Evolutionary conservation across 2,329 filamentous ascomycete species (phyloP).

Genomic region (Chaetomiaceae sp.): DNA sequence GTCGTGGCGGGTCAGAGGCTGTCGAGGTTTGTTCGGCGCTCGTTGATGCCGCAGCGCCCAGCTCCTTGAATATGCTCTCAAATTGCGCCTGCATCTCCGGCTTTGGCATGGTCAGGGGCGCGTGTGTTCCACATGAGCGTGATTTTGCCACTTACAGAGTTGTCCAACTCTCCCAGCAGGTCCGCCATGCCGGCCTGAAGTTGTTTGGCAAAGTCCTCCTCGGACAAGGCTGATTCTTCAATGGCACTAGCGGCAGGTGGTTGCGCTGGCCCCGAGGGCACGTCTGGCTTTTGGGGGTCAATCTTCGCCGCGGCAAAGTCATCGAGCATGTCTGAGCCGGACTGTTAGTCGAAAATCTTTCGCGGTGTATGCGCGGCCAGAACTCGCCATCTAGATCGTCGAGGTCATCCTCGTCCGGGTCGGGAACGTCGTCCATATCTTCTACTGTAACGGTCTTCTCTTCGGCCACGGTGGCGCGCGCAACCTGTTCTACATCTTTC

Average conservation of each 20-base stretch:
- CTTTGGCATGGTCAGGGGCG: constrained; percentile 31
- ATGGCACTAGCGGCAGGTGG: constrained; percentile 23
- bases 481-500: constrained; percentile 19
- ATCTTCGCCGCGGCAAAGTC: constrained; percentile 72
- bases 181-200: constrained; percentile 88
- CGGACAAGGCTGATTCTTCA: constrained; percentile 43
- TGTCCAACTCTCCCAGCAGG: constrained; percentile 67
- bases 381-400: constrained; percentile 81
- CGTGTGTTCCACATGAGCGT: no score
- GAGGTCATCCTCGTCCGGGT: constrained; percentile 88
- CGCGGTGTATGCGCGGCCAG: background rate
- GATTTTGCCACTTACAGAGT: constrained; percentile 42
- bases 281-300: constrained; percentile 40
- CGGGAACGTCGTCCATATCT: constrained; percentile 51
- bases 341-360: constrained; percentile 11
- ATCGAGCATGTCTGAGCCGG: constrained; percentile 75
- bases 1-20: constrained; percentile 22
- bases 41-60: constrained; percentile 51
- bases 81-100: constrained; percentile 75
- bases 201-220: constrained; percentile 77
- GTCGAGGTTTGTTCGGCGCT: constrained; percentile 27
- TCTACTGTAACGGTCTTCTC: constrained; percentile 26
- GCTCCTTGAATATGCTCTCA: constrained; percentile 70
- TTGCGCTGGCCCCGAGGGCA: constrained; percentile 25
- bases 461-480: constrained; percentile 9